phyloP scores from a whole-genome alignment of 2,329 filamentous ascomycete genomes.

The Talaromyces rugulosus region DNA sequence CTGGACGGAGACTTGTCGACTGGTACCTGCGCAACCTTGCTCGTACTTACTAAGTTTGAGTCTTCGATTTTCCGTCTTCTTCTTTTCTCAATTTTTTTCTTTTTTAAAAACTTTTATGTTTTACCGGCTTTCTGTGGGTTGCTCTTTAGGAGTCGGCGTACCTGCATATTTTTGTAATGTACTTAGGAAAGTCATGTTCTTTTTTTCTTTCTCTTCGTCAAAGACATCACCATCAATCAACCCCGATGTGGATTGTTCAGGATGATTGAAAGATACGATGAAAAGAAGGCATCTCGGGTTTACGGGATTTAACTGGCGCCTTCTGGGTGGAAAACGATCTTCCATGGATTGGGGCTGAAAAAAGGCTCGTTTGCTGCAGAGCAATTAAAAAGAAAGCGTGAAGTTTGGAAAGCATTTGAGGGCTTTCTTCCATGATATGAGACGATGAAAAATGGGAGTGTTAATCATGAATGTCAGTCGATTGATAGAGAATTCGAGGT shows the following conservation, averaged over 20 bases:
- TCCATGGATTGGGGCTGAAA: background rate
- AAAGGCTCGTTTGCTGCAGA: background rate
- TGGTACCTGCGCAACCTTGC: constrained; percentile 98
- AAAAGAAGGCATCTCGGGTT: background rate
- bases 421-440: background rate
- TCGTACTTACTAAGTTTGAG: constrained; percentile 69
- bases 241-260: background rate
- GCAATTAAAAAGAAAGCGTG: background rate
- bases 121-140: constrained; percentile 7
- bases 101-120: constrained; percentile 12
- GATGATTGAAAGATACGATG: background rate
- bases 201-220: background rate
- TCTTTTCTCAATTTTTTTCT: constrained; percentile 10
- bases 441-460: background rate
- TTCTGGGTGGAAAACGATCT: background rate
- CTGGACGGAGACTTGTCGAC: constrained; percentile 92
- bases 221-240: background rate
- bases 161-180: constrained; percentile 7
- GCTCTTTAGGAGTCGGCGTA: constrained; percentile 13
- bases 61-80: background rate
- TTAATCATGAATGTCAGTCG: background rate
- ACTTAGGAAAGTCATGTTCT: constrained; percentile 3
- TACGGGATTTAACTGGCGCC: background rate
- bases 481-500: background rate
- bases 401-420: background rate